Evolutionary conservation across 306 rosid species (phyloP).

Genomic region (Coriaria nepalensis): DNA sequence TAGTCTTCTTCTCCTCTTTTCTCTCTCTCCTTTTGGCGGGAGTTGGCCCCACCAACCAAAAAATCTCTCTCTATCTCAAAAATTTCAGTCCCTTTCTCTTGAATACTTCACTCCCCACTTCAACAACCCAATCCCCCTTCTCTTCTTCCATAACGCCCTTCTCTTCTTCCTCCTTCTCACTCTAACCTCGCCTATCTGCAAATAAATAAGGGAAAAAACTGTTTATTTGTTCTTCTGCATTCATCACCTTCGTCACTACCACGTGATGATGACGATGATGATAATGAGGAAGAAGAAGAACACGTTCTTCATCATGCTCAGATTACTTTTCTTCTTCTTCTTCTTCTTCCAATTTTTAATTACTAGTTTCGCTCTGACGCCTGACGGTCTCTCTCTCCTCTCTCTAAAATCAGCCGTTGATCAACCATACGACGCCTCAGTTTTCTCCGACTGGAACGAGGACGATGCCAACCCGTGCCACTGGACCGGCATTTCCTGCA

Average conservation of each 20-base stretch:
- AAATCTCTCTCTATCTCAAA: constrained; percentile 13
- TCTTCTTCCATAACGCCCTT: background rate
- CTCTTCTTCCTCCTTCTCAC: background rate
- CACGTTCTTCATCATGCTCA: background rate
- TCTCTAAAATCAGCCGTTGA: constrained; percentile 87
- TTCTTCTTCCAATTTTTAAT: constrained; percentile 6
- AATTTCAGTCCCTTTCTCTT: constrained; percentile 19
- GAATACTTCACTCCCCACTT: constrained; percentile 16
- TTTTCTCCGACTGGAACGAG: constrained; percentile 72
- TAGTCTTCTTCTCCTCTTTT: background rate
- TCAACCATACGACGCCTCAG: constrained; percentile 17
- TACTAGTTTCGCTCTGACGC: constrained; percentile 32
- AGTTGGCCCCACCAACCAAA: constrained; percentile 44
- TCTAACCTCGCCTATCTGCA: background rate
- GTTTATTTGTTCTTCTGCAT: background rate
- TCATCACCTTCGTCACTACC: background rate
- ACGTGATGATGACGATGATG: background rate
- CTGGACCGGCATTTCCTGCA: constrained; percentile 83
- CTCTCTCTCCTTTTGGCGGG: constrained; percentile 42
- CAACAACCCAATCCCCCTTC: background rate
- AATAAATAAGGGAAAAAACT: background rate
- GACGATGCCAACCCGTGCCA: constrained; percentile 52
- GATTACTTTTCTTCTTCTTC: background rate
- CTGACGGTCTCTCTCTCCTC: constrained; percentile 85
- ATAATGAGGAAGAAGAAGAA: constrained; percentile 8